phyloP scores from a whole-genome alignment of 1,139 yeast genomes.

The Taiozyma onychis region DNA sequence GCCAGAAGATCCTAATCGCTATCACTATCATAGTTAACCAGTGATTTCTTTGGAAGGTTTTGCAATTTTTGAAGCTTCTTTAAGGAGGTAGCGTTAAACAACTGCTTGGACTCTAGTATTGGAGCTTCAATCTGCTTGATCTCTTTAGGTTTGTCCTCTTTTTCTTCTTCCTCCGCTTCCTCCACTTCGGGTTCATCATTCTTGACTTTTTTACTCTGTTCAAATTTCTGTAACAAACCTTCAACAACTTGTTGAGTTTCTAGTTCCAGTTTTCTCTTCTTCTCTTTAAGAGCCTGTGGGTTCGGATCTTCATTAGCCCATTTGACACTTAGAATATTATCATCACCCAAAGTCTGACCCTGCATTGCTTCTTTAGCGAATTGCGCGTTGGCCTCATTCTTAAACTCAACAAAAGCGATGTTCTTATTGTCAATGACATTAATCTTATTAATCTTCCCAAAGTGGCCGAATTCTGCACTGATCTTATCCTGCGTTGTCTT shows the following conservation, averaged over 20 bases:
- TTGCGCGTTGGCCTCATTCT: conserved; percentile 70
- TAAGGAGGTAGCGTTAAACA: conserved; percentile 1
- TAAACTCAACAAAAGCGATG: conserved; percentile 76
- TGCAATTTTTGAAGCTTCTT: background rate
- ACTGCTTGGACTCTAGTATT: background rate
- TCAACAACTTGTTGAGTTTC: conserved; percentile 18
- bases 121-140: conserved; percentile 6
- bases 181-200: conserved; percentile 9
- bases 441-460: conserved; percentile 73
- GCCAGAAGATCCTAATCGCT: conserved; percentile 4
- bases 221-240: conserved; percentile 13
- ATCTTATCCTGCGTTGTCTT: conserved; percentile 38
- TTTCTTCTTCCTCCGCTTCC: conserved; percentile 8
- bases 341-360: conserved; percentile 53
- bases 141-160: conserved; percentile 6
- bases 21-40: conserved; percentile 6
- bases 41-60: background rate
- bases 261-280: conserved; percentile 27
- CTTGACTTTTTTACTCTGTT: conserved; percentile 6
- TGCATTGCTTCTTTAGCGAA: conserved; percentile 94
- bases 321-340: conserved; percentile 61
- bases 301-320: conserved; percentile 94
- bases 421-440: conserved; percentile 57
- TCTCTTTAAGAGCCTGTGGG: conserved; percentile 58
- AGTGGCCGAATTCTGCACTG: conserved; percentile 57